These are phyloP conservation scores for Raphanus hybrid DNA, from an alignment of 441 rosid genomes.

Conservation along the genomic window DNA sequence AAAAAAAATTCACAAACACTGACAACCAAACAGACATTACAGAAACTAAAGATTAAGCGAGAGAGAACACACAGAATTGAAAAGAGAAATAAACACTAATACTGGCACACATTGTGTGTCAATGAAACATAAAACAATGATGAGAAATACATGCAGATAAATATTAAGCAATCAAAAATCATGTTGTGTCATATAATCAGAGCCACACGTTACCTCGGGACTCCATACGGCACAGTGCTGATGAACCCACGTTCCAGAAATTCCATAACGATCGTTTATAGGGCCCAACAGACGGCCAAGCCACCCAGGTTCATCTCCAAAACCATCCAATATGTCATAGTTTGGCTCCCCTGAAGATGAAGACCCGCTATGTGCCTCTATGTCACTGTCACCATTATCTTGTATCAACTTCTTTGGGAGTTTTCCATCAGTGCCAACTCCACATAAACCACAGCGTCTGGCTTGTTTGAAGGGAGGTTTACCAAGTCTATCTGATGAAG, in stretches of 20 bases:
- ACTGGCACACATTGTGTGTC: constrained; percentile 13
- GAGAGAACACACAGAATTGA: constrained; percentile 22
- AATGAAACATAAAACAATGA: not conserved
- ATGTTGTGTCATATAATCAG: constrained; percentile 12
- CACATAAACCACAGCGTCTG: constrained; percentile 93
- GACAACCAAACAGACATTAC: constrained; percentile 18
- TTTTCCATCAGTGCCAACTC: constrained; percentile 91
- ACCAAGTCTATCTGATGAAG: constrained; percentile 43
- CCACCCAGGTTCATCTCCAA: constrained; percentile 96
- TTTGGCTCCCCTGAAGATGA: constrained; percentile 85
- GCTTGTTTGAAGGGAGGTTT: constrained; percentile 74
- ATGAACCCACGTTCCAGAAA: constrained; percentile 99
- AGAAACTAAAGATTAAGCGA: constrained; percentile 4
- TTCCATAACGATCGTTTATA: constrained; percentile 91
- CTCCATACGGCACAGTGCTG: constrained; percentile 99
- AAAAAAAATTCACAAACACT: constrained; percentile 5
- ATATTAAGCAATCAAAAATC: constrained; percentile 20
- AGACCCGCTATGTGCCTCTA: constrained; percentile 78
- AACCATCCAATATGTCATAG: constrained; percentile 96
- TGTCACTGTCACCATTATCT: constrained; percentile 80
- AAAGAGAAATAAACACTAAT: constrained; percentile 31
- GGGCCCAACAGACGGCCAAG: constrained; percentile 97
- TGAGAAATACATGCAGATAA: constrained; percentile 26
- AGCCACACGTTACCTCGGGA: constrained; percentile 78
- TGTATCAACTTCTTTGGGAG: constrained; percentile 82